These are phyloP conservation scores for Malassezia sp. DNA, from an alignment of 1,284 basidiomycete species.

Conservation along the genomic window DNA sequence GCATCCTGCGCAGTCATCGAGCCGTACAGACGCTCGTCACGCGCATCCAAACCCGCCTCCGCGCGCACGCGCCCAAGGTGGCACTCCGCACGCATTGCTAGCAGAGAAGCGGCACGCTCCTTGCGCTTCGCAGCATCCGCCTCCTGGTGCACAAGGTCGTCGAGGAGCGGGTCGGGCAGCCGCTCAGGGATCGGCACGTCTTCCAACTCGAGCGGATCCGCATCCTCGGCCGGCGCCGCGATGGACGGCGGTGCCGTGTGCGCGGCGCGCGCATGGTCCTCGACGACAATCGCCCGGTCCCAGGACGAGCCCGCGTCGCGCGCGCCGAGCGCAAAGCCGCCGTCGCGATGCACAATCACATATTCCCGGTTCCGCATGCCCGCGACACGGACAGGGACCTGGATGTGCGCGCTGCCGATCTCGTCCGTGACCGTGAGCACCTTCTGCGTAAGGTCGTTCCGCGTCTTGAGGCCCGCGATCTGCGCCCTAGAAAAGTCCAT, in stretches of 20 bases:
- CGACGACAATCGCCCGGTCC: slow-evolving; percentile 72
- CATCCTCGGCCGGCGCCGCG: slow-evolving; percentile 18
- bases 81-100: slow-evolving; percentile 25
- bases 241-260: slow-evolving; percentile 17
- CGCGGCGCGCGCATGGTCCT: slow-evolving; percentile 26
- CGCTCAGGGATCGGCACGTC: slow-evolving; percentile 31
- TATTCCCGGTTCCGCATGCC: slow-evolving; percentile 90
- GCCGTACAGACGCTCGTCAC: slow-evolving; percentile 17
- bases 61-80: slow-evolving; percentile 28
- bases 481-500: slow-evolving; percentile 93
- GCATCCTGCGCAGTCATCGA: not conserved
- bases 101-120: slow-evolving; percentile 26
- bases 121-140: slow-evolving; percentile 24
- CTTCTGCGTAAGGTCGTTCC: slow-evolving; percentile 86
- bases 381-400: slow-evolving; percentile 83
- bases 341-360: slow-evolving; percentile 80
- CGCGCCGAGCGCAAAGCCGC: slow-evolving; percentile 88
- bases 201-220: slow-evolving; percentile 30
- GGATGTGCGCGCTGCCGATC: slow-evolving; percentile 70
- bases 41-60: slow-evolving; percentile 25
- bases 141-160: slow-evolving; percentile 20
- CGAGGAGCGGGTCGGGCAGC: slow-evolving; percentile 26
- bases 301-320: slow-evolving; percentile 61
- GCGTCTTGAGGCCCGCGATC: slow-evolving; percentile 61
- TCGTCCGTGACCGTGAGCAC: slow-evolving; percentile 83